Evolutionary conservation across 176 grass and related monocot genomes (phyloP).

Genomic region (Paspalum notatum): DNA sequence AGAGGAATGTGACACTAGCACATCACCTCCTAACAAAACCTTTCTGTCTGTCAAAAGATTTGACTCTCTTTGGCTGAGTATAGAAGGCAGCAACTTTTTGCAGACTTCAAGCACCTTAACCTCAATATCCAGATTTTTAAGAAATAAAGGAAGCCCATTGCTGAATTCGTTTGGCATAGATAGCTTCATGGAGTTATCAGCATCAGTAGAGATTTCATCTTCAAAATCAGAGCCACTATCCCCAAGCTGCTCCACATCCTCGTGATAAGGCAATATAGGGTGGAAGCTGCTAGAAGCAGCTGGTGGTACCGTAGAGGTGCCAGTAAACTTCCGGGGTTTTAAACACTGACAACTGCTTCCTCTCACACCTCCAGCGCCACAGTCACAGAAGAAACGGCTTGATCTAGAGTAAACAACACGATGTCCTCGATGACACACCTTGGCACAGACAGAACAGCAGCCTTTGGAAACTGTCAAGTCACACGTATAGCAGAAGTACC

Average conservation of each 20-base stretch:
- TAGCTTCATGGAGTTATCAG: constrained; percentile 68
- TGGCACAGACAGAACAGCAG: constrained; percentile 92
- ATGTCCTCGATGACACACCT: constrained; percentile 93
- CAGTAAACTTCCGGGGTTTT: constrained; percentile 90
- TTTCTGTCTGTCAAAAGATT: constrained; percentile 89
- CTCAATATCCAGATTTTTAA: constrained; percentile 77
- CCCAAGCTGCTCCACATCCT: constrained; percentile 70
- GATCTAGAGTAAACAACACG: constrained; percentile 97
- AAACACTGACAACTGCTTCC: constrained; percentile 93
- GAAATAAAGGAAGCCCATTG: constrained; percentile 65
- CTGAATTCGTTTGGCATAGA: constrained; percentile 76
- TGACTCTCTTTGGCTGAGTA: constrained; percentile 68
- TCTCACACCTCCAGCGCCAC: constrained; percentile 93
- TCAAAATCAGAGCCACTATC: constrained; percentile 98
- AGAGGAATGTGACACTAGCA: constrained; percentile 57
- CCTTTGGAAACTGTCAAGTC: constrained; percentile 96
- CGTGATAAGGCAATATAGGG: constrained; percentile 65
- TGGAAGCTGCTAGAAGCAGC: constrained; percentile 57
- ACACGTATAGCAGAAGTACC: constrained; percentile 99
- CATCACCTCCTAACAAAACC: constrained; percentile 75
- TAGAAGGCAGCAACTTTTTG: constrained; percentile 78
- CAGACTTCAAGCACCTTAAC: constrained; percentile 80
- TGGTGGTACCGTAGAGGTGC: constrained; percentile 40
- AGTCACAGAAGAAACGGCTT: constrained; percentile 98
- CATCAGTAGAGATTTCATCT: constrained; percentile 75